A percentile compares a stretch with the other conserved stretches of the same genome.
Conservation (phyloP, 805 yeast genomes). For the Monosporozyma solicola region DNA sequence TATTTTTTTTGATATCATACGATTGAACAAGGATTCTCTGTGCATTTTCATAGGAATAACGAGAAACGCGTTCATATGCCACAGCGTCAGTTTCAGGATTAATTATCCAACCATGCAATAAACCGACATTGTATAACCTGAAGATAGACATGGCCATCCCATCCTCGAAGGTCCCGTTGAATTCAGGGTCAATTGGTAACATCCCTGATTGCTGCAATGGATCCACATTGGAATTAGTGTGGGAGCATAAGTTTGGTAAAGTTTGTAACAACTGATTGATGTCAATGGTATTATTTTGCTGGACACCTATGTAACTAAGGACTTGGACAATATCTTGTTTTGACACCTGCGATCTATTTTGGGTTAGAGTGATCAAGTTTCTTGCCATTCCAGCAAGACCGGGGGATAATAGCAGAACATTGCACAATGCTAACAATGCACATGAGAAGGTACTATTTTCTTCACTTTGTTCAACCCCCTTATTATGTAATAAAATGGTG, state of each 20-base stretch:
- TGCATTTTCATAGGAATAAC: conserved; percentile 48
- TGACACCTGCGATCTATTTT: conserved; percentile 25
- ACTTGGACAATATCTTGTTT: conserved; percentile 38
- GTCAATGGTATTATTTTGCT: conserved; percentile 20
- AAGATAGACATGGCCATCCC: conserved; percentile 51
- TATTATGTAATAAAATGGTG: conserved; percentile 56
- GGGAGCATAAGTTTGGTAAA: conserved; percentile 59
- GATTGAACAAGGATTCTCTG: conserved; percentile 49
- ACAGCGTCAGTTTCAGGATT: conserved; percentile 32
- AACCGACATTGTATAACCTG: conserved; percentile 44
- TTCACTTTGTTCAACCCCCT: conserved; percentile 38
- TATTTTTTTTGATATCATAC: conserved; percentile 29
- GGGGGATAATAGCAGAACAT: conserved; percentile 52
- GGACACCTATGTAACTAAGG: conserved; percentile 40
- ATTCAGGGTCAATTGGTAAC: conserved; percentile 64
- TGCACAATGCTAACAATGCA: conserved; percentile 69
- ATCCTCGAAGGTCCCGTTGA: conserved; percentile 50
- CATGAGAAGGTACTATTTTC: conserved; percentile 42
- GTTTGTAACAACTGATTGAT: conserved; percentile 39
- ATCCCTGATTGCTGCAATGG: not conserved
- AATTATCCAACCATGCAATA: conserved; percentile 84
- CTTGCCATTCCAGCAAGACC: conserved; percentile 8
- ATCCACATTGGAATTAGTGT: not conserved
- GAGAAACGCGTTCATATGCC: conserved; percentile 31
- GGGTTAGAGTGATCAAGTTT: conserved; percentile 25